phyloP scores from a whole-genome alignment of 2,329 filamentous ascomycete species.

The Pseudonectria foliicola region DNA sequence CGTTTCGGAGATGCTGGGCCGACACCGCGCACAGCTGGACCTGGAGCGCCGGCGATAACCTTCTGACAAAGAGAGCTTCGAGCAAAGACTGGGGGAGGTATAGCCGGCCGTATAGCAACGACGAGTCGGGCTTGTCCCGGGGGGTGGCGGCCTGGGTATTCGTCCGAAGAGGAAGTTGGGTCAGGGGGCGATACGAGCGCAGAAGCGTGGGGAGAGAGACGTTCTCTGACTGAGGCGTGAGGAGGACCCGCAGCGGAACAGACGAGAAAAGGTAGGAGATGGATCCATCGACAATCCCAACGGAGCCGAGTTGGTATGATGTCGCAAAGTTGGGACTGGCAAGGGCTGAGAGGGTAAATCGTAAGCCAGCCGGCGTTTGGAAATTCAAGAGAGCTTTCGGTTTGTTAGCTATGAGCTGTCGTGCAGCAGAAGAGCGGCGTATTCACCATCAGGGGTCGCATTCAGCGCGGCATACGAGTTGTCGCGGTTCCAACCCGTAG shows the following conservation, averaged over 20 bases:
- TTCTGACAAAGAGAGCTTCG: slow-evolving; percentile 75
- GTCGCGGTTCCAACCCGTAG: slow-evolving; percentile 82
- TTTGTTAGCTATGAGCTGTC: slow-evolving; percentile 8
- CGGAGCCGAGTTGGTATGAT: slow-evolving; percentile 82
- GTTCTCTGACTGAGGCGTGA: slow-evolving; percentile 61
- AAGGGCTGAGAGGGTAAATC: slow-evolving; percentile 82
- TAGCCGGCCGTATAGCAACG: slow-evolving; percentile 67
- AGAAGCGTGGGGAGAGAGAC: slow-evolving; percentile 74
- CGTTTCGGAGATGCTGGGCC: slow-evolving; percentile 61
- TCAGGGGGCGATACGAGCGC: slow-evolving; percentile 73
- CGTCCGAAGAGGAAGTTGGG: slow-evolving; percentile 44
- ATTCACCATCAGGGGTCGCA: slow-evolving; percentile 67
- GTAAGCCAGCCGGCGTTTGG: slow-evolving; percentile 73
- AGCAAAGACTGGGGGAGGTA: slow-evolving; percentile 80
- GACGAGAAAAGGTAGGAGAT: slow-evolving; percentile 95
- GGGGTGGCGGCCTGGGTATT: slow-evolving; percentile 16
- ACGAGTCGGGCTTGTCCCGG: slow-evolving; percentile 35
- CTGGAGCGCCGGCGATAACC: slow-evolving; percentile 70
- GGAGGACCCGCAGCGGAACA: slow-evolving; percentile 59
- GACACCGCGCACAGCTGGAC: slow-evolving; percentile 75
- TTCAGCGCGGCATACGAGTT: slow-evolving; percentile 88
- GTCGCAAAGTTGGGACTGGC: slow-evolving; percentile 90
- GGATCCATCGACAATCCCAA: slow-evolving; percentile 92
- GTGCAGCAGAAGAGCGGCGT: slow-evolving; percentile 1
- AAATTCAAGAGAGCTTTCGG: slow-evolving; percentile 75